These are phyloP conservation scores for Dissoconium aciculare DNA, from an alignment of 2,329 filamentous ascomycete species.

Conservation along the genomic window DNA sequence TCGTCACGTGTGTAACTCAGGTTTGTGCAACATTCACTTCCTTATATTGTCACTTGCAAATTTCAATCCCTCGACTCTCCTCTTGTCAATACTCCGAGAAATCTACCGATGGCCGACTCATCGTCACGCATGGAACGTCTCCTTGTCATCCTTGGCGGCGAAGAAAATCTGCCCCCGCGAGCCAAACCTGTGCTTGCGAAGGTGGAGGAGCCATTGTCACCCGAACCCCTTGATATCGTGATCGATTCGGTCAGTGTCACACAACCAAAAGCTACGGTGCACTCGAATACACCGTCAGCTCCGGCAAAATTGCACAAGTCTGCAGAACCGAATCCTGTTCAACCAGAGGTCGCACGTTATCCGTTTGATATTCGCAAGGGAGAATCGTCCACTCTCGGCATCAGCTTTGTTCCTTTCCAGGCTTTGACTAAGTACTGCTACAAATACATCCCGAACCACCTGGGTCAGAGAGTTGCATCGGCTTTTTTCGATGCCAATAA, in stretches of 20 bases:
- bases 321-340: not conserved
- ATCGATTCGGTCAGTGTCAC: not conserved
- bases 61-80: too few relatives aligned
- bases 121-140: not conserved
- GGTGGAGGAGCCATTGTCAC: not conserved
- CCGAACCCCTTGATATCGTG: not conserved
- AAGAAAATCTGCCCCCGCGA: not conserved
- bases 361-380: slow-evolving; percentile 17
- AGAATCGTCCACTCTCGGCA: slow-evolving; percentile 20
- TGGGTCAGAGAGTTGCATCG: slow-evolving; percentile 35
- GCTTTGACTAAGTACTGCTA: slow-evolving; percentile 45
- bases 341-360: slow-evolving; percentile 2
- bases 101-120: too few relatives aligned
- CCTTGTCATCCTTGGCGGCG: not conserved
- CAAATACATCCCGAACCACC: slow-evolving; percentile 39
- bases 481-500: slow-evolving; percentile 43
- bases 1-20: too few relatives aligned
- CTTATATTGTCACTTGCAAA: too few relatives aligned
- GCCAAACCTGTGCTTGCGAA: not conserved
- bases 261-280: not conserved
- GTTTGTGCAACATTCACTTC: too few relatives aligned
- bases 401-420: slow-evolving; percentile 27
- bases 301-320: not conserved
- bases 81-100: too few relatives aligned
- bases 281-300: not conserved